Evolutionary conservation across 169 alveolate species (phyloP), one percentile per base, ranked within the genome.

Genomic region (Plasmodium chabaudi): DNA sequence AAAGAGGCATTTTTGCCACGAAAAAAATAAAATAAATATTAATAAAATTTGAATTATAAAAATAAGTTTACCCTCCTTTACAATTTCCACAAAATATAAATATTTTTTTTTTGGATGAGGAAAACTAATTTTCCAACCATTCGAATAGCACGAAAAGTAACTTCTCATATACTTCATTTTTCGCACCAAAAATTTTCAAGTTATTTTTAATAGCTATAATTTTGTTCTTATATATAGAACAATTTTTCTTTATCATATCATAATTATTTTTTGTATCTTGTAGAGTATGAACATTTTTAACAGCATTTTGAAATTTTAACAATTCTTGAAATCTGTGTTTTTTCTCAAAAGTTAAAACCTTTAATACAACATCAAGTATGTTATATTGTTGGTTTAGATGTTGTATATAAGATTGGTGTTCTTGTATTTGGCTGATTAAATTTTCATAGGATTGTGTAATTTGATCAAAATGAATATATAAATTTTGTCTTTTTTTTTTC

Each of bases 311-410:
- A 70, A 86, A 86, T 86, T 71, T 86, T 44, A 86, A 42, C 21
- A 86, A 70, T 59, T 86, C 91, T 64, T 70, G 91, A 23, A 86
- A 86, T 15, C 91, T 68, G 6, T 86, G 91, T 51, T 86, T 86
- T 72, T 86, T 86, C 23, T 86, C 87, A 59, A 19, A 86, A 47
- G 17, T 69, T 49, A 25, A 46, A 5, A 86, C 44, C 42, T 86
- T 56, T 2, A 69, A 17, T 12, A 86, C 71, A 6, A 73, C 91
- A 12, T 86, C 63, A 64, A 44, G 59, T 13, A 57, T 57, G 15
- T 44, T n/a, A 47, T 65, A 60, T 39, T 69, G 70, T 70, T 65
- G 46, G 49, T 69, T 86, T 39, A 86, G 6, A 49, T 47, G 5
- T 13, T 19, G 12, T 25, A 68, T 44, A 25, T 69, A 39, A 5